Evolutionary conservation across 2,329 filamentous ascomycete genomes (phyloP), one percentile per base, ranked within the genome.

Genomic region (Lachnellula suecica): DNA sequence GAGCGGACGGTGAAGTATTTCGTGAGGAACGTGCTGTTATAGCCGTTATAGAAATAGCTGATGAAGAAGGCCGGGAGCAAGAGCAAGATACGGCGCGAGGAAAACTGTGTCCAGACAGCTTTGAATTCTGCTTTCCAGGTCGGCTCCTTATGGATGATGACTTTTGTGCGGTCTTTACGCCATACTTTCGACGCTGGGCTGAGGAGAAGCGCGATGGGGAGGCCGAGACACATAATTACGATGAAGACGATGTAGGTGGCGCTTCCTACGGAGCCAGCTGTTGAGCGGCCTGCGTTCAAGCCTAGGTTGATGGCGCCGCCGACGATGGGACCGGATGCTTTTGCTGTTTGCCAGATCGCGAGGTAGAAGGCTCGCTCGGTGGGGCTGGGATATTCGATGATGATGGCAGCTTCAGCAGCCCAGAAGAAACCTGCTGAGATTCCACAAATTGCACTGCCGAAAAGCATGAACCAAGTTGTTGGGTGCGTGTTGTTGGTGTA

Each of bases 401-500:
- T 86, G 51, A 91, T 88, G 0, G 87, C 86, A 1, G 84, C 84
- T 68, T 91, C 87, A 0, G 86, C 82, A 75, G 84, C 84, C 87
- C 87, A 91, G 68, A 90, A 90, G 0, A 90, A 74, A 0, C 87
- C 87, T 0, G 87, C 87, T 3, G 53, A 54, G 17, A 66, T 60
- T 1, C 64, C 64, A 49, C 63, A 65, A 1, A 60, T 42, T 1
- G 61, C 62, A 0, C 63, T 61, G 4, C 64, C 87, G 8, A 90
- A 68, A 1, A 89, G 74, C 0, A 84, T 78, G 9, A 89, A 76
- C 87, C 87, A 91, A 58, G 85, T 79, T 0, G 71, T 82, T 1
- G 84, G 84, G 61, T 79, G 90, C 0, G 86, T 77, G 63, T 89
- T 90, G 68, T 90, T 88, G 3, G 79, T 82, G 66, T 90, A 90